These are phyloP conservation scores for Trametes villosa DNA, from an alignment of 768 basidiomycete genomes.

Conservation along the genomic window DNA sequence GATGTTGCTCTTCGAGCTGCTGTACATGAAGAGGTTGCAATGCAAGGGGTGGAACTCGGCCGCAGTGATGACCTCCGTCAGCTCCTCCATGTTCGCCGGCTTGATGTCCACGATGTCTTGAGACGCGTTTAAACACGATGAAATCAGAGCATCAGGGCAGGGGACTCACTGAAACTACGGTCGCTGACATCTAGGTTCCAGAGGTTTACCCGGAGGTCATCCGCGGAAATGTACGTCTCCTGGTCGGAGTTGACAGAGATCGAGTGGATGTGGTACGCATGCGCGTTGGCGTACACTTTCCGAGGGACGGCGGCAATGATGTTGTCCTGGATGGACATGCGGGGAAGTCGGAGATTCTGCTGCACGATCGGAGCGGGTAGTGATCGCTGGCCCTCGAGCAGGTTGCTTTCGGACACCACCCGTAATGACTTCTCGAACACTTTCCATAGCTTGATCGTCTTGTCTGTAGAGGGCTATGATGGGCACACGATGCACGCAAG, in stretches of 20 bases:
- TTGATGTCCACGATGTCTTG: conserved; percentile 99
- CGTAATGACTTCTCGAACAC: conserved; percentile 98
- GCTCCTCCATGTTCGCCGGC: conserved; percentile 99
- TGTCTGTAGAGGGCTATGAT: conserved; percentile 64
- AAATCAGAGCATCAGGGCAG: conserved; percentile 2
- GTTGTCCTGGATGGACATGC: conserved; percentile 93
- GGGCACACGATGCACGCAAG: neutral
- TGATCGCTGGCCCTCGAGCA: conserved; percentile 76
- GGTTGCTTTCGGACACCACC: conserved; percentile 96
- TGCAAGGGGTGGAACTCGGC: conserved; percentile 98
- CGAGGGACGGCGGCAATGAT: conserved; percentile 98
- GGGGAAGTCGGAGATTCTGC: conserved; percentile 80
- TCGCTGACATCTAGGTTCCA: conserved; percentile 99
- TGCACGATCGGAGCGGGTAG: conserved; percentile 62
- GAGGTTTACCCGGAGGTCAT: conserved; percentile 94
- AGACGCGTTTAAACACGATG: neutral
- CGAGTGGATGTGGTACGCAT: conserved; percentile 99
- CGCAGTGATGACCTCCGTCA: conserved; percentile 99
- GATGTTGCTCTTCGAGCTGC: conserved; percentile 99
- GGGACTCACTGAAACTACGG: conserved; percentile 93
- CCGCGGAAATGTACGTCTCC: conserved; percentile 99
- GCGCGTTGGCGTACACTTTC: conserved; percentile 98
- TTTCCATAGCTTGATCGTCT: conserved; percentile 99
- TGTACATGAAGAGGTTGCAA: conserved; percentile 99
- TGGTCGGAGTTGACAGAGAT: conserved; percentile 99